Conservation (phyloP, 225 moss, liverwort and hornwort genomes). For the Bryum argenteum region DNA sequence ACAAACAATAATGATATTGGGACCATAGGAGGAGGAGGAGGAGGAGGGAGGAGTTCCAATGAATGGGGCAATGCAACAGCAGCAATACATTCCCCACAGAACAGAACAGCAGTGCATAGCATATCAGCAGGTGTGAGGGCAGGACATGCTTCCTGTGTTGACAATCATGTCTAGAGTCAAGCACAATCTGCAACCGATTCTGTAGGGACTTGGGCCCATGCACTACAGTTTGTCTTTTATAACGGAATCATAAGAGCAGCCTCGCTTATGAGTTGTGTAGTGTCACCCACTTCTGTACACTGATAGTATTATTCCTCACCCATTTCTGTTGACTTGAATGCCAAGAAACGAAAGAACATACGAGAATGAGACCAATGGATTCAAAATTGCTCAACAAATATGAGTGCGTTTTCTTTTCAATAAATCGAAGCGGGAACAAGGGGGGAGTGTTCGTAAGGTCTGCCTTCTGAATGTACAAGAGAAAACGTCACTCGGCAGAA, state of each 20-base stretch:
- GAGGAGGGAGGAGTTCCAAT: background rate
- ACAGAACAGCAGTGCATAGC: constrained; percentile 26
- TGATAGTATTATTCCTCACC: constrained; percentile 17
- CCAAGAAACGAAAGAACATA: constrained; percentile 7
- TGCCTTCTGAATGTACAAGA: constrained; percentile 32
- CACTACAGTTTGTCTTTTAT: constrained; percentile 36
- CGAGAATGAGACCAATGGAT: background rate
- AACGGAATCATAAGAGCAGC: constrained; percentile 27
- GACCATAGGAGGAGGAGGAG: no score
- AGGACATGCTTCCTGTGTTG: constrained; percentile 40
- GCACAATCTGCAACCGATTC: constrained; percentile 39
- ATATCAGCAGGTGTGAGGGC: constrained; percentile 22
- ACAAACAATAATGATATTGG: no score
- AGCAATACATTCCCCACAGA: background rate
- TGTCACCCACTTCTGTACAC: constrained; percentile 26
- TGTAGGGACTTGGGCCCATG: constrained; percentile 36
- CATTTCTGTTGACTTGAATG: constrained; percentile 23
- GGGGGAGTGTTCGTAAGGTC: constrained; percentile 13
- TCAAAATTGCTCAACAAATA: constrained; percentile 36
- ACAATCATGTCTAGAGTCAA: constrained; percentile 38
- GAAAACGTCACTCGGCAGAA: constrained; percentile 31
- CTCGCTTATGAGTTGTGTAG: constrained; percentile 2
- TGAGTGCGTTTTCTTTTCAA: constrained; percentile 30
- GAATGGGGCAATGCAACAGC: background rate
- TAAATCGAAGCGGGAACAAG: constrained; percentile 29